Evolutionary conservation across 2,329 filamentous ascomycete genomes (phyloP).

Genomic region (Alternaria burnsii): DNA sequence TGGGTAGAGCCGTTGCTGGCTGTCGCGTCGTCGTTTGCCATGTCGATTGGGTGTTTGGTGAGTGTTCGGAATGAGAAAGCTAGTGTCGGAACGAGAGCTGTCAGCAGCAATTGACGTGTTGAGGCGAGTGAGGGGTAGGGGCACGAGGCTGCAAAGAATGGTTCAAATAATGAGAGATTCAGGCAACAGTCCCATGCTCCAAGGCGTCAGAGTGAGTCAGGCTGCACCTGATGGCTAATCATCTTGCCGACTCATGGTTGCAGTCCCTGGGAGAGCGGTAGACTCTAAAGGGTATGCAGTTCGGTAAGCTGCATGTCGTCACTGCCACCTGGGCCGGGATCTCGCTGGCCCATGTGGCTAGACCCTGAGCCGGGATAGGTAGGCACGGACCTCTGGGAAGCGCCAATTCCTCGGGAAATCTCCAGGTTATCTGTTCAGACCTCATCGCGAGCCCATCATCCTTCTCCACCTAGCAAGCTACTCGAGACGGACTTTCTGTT

Average conservation of each 20-base stretch:
- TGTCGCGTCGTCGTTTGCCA: conserved; percentile 29
- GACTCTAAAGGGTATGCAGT: conserved; percentile 7
- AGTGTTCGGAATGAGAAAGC: conserved; percentile 17
- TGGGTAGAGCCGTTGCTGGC: conserved; percentile 24
- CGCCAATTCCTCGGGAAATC: conserved; percentile 13
- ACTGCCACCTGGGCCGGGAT: conserved; percentile 16
- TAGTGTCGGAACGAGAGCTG: conserved; percentile 19
- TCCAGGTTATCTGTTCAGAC: conserved; percentile 15
- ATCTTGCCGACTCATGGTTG: conserved; percentile 13
- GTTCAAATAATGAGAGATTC: neutral
- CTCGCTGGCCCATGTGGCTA: conserved; percentile 25
- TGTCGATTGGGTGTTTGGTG: conserved; percentile 16
- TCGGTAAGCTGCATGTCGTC: conserved; percentile 25
- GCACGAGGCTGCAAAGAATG: neutral
- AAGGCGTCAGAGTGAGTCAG: conserved; percentile 1
- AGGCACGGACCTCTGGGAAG: conserved; percentile 12
- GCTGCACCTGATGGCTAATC: neutral
- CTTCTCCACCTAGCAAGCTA: conserved; percentile 14
- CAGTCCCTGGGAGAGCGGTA: neutral
- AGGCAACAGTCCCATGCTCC: neutral
- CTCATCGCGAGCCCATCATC: conserved; percentile 7
- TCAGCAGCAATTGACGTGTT: conserved; percentile 8
- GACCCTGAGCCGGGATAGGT: conserved; percentile 20
- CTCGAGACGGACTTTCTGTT: conserved; percentile 18
- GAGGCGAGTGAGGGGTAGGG: conserved; percentile 15